Percentiles rank a stretch among this genome's conserved stretches.
Conservation (phyloP, 306 rosid species). For the Rubus idaeus region DNA sequence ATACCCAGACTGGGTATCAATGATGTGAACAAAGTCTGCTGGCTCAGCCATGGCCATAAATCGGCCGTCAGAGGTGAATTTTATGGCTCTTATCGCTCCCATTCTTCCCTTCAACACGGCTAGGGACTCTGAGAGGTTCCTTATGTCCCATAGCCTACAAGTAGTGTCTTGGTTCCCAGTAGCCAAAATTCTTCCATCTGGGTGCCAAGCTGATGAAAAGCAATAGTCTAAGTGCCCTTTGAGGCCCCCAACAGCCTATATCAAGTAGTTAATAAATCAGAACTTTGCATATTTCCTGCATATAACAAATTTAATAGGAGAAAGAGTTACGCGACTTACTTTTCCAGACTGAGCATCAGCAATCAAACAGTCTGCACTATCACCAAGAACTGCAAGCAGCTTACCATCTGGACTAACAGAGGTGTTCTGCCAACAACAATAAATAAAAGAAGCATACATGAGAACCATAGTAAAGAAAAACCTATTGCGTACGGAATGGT, state of each 20-base stretch:
- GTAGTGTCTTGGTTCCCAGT: slow-evolving; percentile 97
- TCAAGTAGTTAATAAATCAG: not conserved
- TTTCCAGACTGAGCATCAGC: slow-evolving; percentile 75
- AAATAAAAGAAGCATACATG: not conserved
- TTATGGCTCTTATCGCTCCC: slow-evolving; percentile 84
- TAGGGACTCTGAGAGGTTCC: slow-evolving; percentile 71
- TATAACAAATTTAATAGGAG: not conserved
- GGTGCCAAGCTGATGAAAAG: slow-evolving; percentile 97
- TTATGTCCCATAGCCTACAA: slow-evolving; percentile 92
- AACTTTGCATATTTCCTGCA: not conserved
- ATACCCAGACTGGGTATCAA: slow-evolving; percentile 58
- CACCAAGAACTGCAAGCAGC: slow-evolving; percentile 82
- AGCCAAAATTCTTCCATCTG: slow-evolving; percentile 76
- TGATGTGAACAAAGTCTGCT: slow-evolving; percentile 82
- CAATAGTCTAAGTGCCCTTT: slow-evolving; percentile 91
- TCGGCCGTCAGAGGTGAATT: slow-evolving; percentile 67
- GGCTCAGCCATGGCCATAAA: slow-evolving; percentile 95
- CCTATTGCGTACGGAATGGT: slow-evolving; percentile 3
- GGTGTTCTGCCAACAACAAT: slow-evolving; percentile 49
- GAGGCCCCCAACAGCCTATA: slow-evolving; percentile 56
- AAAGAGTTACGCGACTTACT: slow-evolving; percentile 28
- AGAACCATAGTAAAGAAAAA: not conserved
- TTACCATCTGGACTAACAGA: slow-evolving; percentile 86
- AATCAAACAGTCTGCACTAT: slow-evolving; percentile 71
- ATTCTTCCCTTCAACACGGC: slow-evolving; percentile 85